phyloP scores from a whole-genome alignment of 2,329 filamentous ascomycete species.

The Metarhizium sp. region DNA sequence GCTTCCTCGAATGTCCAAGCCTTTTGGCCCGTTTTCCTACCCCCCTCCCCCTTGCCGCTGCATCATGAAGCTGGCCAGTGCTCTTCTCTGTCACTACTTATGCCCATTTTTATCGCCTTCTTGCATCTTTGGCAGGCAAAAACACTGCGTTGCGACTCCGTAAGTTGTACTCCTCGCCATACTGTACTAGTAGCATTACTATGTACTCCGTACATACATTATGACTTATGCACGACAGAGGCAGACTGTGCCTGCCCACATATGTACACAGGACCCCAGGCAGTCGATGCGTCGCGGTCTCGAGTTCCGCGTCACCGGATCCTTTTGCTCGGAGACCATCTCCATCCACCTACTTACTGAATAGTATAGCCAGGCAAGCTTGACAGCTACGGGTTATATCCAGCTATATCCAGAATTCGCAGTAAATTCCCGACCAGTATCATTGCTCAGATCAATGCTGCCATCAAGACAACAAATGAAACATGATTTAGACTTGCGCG shows the following conservation, averaged over 20 bases:
- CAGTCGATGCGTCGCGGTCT: not conserved
- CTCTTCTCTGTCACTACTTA: not conserved
- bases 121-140: not conserved
- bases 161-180: too few relatives aligned
- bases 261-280: not conserved
- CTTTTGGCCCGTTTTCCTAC: too few relatives aligned
- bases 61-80: not conserved
- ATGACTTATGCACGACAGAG: not conserved
- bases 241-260: not conserved
- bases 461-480: not conserved
- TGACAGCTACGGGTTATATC: too few relatives aligned
- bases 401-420: not conserved
- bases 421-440: not conserved
- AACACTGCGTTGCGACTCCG: not conserved
- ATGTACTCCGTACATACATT: not conserved
- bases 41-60: not conserved
- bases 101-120: not conserved
- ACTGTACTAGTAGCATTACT: too few relatives aligned
- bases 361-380: too few relatives aligned
- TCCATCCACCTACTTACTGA: too few relatives aligned
- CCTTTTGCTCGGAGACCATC: not conserved
- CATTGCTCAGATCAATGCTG: not conserved
- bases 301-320: not conserved
- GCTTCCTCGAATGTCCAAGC: not conserved
- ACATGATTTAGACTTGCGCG: not conserved